Conservation (phyloP, 2,329 filamentous ascomycete species). For the Microdochium nivale region DNA sequence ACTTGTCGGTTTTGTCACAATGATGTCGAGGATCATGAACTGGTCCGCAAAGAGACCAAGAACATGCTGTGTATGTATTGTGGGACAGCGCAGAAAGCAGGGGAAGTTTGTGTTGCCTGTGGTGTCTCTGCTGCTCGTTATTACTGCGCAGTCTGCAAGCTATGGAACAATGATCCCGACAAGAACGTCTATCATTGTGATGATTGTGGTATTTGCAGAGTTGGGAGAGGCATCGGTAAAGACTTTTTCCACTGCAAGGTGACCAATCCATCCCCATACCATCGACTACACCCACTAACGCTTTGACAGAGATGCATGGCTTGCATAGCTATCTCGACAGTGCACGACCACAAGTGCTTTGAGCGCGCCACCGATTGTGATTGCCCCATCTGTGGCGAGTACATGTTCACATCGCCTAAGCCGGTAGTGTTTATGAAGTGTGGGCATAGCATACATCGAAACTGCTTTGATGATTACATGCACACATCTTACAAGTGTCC, state of each 20-base stretch:
- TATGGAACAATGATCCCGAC: conserved; percentile 89
- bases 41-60: conserved; percentile 76
- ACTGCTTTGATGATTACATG: conserved; percentile 83
- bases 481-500: conserved; percentile 90
- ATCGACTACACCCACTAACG: conserved; percentile 2
- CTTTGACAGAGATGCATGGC: conserved; percentile 69
- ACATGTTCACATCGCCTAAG: conserved; percentile 86
- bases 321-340: conserved; percentile 84
- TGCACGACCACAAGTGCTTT: conserved; percentile 83
- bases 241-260: conserved; percentile 99
- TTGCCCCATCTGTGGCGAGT: conserved; percentile 93
- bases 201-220: conserved; percentile 91
- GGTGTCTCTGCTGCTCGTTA: conserved; percentile 74
- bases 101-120: conserved; percentile 70
- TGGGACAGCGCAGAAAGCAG: conserved; percentile 71
- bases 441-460: conserved; percentile 89
- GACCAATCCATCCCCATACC: conserved; percentile 13
- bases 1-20: conserved; percentile 95
- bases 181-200: conserved; percentile 94
- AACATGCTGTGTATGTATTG: conserved; percentile 99
- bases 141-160: conserved; percentile 88
- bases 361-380: conserved; percentile 91
- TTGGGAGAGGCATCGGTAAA: conserved; percentile 84
- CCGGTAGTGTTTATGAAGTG: conserved; percentile 92
- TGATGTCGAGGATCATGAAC: conserved; percentile 64